Percentiles rank a stretch among this genome's conserved stretches.
Conservation (phyloP, 768 basidiomycete genomes). For the Xanthoconium stramineum region DNA sequence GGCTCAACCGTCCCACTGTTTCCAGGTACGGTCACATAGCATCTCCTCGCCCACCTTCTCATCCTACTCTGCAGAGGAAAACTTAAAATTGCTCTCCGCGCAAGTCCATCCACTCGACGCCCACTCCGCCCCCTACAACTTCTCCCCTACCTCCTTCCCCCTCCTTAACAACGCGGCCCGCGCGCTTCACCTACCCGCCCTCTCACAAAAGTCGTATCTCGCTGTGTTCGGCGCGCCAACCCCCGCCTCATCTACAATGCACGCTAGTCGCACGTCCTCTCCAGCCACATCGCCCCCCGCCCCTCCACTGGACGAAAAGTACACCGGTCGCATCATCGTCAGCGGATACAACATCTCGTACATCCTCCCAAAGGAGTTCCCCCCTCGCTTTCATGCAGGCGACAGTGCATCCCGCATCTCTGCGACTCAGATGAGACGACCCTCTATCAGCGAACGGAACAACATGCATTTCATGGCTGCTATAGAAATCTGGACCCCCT, state of each 20-base stretch:
- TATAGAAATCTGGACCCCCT: constrained; percentile 74
- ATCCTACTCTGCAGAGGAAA: constrained; percentile 56
- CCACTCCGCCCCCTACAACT: constrained; percentile 71
- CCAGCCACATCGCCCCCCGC: constrained; percentile 30
- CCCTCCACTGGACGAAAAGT: constrained; percentile 59
- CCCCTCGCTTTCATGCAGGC: constrained; percentile 28
- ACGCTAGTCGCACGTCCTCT: constrained; percentile 36
- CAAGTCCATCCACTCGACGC: constrained; percentile 75
- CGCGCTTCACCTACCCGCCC: constrained; percentile 62
- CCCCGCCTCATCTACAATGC: constrained; percentile 29
- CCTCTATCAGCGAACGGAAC: constrained; percentile 55
- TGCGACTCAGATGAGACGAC: constrained; percentile 40
- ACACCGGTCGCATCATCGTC: constrained; percentile 73
- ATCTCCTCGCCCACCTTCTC: neutral
- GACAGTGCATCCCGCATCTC: constrained; percentile 23
- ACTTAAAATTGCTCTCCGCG: constrained; percentile 68
- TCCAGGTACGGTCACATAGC: constrained; percentile 46
- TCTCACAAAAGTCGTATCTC: constrained; percentile 57
- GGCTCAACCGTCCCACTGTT: constrained; percentile 70
- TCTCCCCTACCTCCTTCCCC: constrained; percentile 60
- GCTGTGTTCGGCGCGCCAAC: constrained; percentile 48
- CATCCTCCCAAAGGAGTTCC: constrained; percentile 67
- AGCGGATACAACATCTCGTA: constrained; percentile 76
- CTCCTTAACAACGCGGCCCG: constrained; percentile 66
- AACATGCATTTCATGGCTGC: constrained; percentile 77